Percentiles rank a stretch among this genome's conserved stretches.
phyloP scores from a whole-genome alignment of 768 basidiomycete genomes.

The Amanita subjunquillea region DNA sequence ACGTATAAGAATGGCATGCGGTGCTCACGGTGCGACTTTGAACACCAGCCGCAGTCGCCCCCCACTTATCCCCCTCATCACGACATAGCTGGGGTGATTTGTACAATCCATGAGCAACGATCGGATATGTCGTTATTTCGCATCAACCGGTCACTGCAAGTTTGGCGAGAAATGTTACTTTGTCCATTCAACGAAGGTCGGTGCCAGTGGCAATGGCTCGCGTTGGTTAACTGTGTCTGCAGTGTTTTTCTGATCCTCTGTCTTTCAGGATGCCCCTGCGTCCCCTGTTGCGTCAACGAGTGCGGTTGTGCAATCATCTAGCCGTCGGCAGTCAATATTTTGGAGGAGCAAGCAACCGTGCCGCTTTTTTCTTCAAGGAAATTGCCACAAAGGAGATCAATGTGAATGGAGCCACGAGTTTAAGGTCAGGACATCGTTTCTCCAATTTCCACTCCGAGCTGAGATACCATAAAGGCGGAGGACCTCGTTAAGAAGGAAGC shows the following conservation, averaged over 20 bases:
- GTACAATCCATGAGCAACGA: too few relatives aligned
- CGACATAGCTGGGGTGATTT: too few relatives aligned
- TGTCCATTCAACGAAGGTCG: neutral
- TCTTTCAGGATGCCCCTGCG: neutral
- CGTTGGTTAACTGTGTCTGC: neutral
- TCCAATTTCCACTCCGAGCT: neutral
- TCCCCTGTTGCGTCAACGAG: neutral
- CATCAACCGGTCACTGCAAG: neutral
- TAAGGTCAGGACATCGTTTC: neutral
- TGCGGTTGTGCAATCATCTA: too few relatives aligned
- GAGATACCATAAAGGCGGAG: neutral
- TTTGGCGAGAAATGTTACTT: neutral
- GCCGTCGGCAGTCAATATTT: neutral
- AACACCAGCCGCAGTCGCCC: too few relatives aligned
- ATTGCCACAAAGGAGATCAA: neutral
- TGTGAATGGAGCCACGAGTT: neutral
- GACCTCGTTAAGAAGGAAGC: constrained; percentile 26
- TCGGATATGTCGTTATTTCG: too few relatives aligned
- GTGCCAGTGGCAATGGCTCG: too few relatives aligned
- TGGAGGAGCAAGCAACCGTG: neutral
- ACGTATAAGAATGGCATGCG: too few relatives aligned
- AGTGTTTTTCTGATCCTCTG: neutral
- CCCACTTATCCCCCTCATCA: too few relatives aligned
- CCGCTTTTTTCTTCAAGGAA: neutral
- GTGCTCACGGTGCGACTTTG: too few relatives aligned